Percentiles rank a stretch among this genome's conserved stretches.
Conservation (phyloP, 2,329 filamentous ascomycete species). For the Penicillium sclerotigenum region DNA sequence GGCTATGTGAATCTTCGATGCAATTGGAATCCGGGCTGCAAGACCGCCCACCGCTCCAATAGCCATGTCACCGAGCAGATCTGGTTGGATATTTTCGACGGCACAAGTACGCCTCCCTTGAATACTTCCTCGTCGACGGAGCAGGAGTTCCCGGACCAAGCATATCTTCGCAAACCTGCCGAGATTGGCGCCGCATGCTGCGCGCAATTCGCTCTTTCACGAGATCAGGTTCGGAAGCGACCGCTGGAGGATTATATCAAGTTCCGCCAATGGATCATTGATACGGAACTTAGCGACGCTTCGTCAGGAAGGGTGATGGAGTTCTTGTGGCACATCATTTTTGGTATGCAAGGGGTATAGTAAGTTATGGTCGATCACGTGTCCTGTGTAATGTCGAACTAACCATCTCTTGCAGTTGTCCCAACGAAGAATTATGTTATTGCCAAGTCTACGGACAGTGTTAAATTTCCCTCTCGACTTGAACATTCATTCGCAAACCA, state of each 20-base stretch:
- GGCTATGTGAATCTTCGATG: constrained; percentile 63
- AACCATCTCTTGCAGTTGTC: constrained; percentile 27
- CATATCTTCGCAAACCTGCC: constrained; percentile 44
- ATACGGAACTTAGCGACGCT: constrained; percentile 53
- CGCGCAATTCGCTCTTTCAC: constrained; percentile 62
- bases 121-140: constrained; percentile 22
- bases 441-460: constrained; percentile 39
- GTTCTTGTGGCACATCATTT: constrained; percentile 63
- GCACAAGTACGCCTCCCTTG: constrained; percentile 38
- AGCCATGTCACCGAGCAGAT: constrained; percentile 37
- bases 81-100: constrained; percentile 39
- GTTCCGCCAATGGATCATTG: constrained; percentile 60
- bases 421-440: constrained; percentile 35
- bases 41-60: constrained; percentile 32
- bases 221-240: constrained; percentile 50
- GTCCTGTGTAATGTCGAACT: constrained; percentile 2
- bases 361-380: constrained; percentile 21
- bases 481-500: constrained; percentile 2
- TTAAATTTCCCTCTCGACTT: constrained; percentile 15
- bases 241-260: constrained; percentile 54
- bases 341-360: constrained; percentile 42
- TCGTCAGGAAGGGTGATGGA: constrained; percentile 61
- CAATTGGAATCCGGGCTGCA: constrained; percentile 57
- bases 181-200: constrained; percentile 60
- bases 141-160: constrained; percentile 16